Conservation (phyloP, 1,139 yeast genomes). For the Saccharomyces hybrid region DNA sequence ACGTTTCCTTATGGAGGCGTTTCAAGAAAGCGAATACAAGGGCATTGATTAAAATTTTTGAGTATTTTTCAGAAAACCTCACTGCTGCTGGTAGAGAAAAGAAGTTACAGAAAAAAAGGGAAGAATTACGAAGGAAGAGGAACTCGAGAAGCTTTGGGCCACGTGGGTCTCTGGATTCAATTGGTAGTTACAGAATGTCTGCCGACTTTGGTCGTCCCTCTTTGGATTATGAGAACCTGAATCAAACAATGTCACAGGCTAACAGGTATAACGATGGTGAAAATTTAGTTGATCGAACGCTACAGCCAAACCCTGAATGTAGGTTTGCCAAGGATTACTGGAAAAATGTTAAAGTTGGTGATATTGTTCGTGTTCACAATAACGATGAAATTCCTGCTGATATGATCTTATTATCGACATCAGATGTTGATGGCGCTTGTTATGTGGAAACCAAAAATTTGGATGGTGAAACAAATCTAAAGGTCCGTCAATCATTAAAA, state of each 20-base stretch:
- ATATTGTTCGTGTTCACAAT: slow-evolving; percentile 71
- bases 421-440: slow-evolving; percentile 86
- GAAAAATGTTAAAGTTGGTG: slow-evolving; percentile 90
- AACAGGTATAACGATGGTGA: slow-evolving; percentile 10
- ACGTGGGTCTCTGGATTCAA: slow-evolving; percentile 28
- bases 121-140: slow-evolving; percentile 11
- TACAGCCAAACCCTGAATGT: slow-evolving; percentile 24
- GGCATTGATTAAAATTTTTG: slow-evolving; percentile 25
- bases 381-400: slow-evolving; percentile 96
- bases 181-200: slow-evolving; percentile 26
- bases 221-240: slow-evolving; percentile 18
- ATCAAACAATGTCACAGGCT: slow-evolving; percentile 7
- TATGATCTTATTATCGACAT: slow-evolving; percentile 66
- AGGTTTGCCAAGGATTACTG: slow-evolving; percentile 67
- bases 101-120: slow-evolving; percentile 19
- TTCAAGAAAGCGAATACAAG: slow-evolving; percentile 48
- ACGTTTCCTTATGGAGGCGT: slow-evolving; percentile 51
- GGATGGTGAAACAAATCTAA: slow-evolving; percentile 94
- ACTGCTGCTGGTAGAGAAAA: slow-evolving; percentile 35
- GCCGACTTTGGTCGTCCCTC: slow-evolving; percentile 24
- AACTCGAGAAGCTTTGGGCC: slow-evolving; percentile 12
- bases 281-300: slow-evolving; percentile 22
- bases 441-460: slow-evolving; percentile 89
- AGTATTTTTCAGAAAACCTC: slow-evolving; percentile 31
- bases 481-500: slow-evolving; percentile 66